Evolutionary conservation across 768 basidiomycete genomes (phyloP), one percentile per base, ranked within the genome.

Genomic region (Rhodocollybia butyracea): DNA sequence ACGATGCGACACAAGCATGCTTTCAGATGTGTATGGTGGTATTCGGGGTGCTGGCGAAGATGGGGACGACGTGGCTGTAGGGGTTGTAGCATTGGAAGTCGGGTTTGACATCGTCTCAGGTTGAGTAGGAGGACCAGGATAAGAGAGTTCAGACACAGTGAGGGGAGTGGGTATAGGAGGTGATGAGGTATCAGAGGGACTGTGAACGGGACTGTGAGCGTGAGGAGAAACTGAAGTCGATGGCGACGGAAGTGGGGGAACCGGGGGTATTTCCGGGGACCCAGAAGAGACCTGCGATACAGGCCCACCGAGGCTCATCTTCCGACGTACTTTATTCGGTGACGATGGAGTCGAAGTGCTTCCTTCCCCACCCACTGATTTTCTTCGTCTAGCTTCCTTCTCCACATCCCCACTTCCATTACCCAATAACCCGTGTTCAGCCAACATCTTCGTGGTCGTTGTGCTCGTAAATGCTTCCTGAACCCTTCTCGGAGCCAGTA

Each of bases 401-500:
- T 55, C 58, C 59, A n/a, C n/a, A 56, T 60, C 56, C 38, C 51
- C 34, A 11, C 54, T 56, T 61, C 60, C 52, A 57, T 65, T 56
- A 53, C 56, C 58, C 63, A 90, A 72, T 24, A 89, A 67, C 10
- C 87, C 87, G 61, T 89, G 84, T 0, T 84, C 81, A 58, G 80
- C 80, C 32, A 90, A 74, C 63, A 82, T 84, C 46, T 81, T 76
- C 5, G 86, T 89, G 19, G 88, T 86, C 31, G 78, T 84, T 17
- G 89, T 91, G 61, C 82, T 89, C 17, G 88, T 90, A 62, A 81
- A 91, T 15, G 86, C 83, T 63, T 84, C 82, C 61, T 92, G 90
- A n/a, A 91, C 89, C 58, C 78, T 80, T 62, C 82, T 81, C 30
- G 87, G 82, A 17, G 87, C 89, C 12, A 92, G 71, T 59, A 93